Evolutionary conservation across 2,329 filamentous ascomycete species (phyloP).

Genomic region (Macrophomina phaseolina): DNA sequence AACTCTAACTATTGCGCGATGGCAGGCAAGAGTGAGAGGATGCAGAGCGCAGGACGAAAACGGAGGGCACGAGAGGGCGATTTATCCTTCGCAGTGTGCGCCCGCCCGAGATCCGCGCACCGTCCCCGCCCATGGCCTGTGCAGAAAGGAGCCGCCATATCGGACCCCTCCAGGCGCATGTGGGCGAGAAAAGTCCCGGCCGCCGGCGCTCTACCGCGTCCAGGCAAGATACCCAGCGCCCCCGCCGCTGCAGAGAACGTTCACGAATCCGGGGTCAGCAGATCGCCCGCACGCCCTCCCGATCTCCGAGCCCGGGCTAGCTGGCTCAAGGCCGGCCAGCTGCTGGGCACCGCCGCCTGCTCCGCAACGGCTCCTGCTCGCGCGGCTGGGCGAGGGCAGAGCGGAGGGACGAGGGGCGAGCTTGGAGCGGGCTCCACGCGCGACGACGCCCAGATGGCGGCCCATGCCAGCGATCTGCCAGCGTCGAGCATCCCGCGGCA

Average conservation of each 20-base stretch:
- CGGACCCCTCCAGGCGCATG: neutral
- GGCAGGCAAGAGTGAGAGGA: neutral
- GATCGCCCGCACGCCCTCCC: conserved; percentile 2
- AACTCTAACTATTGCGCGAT: conserved; percentile 17
- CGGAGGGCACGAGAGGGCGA: neutral
- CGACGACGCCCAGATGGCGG: neutral
- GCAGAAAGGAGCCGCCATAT: neutral
- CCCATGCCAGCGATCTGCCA: conserved; percentile 18
- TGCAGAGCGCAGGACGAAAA: neutral
- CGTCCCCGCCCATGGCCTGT: conserved; percentile 6
- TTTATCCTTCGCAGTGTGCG: conserved; percentile 13
- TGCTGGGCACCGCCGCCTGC: neutral
- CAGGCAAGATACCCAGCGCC: conserved; percentile 8
- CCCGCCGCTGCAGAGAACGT: conserved; percentile 16
- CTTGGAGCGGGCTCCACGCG: neutral
- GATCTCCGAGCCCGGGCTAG: neutral
- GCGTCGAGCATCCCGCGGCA: conserved; percentile 20
- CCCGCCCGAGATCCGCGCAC: conserved; percentile 6
- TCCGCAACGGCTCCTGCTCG: neutral
- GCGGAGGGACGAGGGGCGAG: neutral
- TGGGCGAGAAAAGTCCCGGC: neutral
- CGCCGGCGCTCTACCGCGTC: neutral
- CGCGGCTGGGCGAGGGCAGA: neutral
- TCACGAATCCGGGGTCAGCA: conserved; percentile 24
- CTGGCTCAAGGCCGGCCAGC: neutral